Conservation (phyloP, 805 yeast species). For the Lachancea dasiensis region DNA sequence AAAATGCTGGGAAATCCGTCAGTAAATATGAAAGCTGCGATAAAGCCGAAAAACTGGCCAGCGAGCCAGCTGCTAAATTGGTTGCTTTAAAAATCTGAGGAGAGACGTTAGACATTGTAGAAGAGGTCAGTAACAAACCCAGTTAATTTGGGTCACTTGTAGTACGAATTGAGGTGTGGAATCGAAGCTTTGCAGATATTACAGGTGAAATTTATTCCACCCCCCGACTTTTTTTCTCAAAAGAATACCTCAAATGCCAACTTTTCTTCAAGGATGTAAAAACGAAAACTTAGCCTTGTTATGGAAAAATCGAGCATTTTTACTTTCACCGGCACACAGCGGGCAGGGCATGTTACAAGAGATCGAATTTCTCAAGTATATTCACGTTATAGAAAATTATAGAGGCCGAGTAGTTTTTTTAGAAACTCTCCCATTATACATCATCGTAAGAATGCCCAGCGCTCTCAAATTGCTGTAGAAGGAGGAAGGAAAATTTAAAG, state of each 20-base stretch:
- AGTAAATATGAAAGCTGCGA: conserved; percentile 19
- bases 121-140: too few species aligned
- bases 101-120: conserved; percentile 7
- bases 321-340: not conserved
- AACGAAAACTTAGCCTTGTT: too few species aligned
- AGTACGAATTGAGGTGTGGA: too few species aligned
- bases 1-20: conserved; percentile 35
- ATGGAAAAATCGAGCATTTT: not conserved
- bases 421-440: conserved; percentile 9
- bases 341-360: conserved; percentile 1
- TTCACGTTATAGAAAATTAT: conserved; percentile 6
- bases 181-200: too few species aligned
- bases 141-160: too few species aligned
- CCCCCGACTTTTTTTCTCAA: too few species aligned
- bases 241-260: too few species aligned
- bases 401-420: conserved; percentile 4
- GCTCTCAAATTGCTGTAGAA: conserved; percentile 5
- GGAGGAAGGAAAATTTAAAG: conserved; percentile 1
- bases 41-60: conserved; percentile 38
- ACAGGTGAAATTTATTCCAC: too few species aligned
- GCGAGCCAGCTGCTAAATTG: conserved; percentile 50
- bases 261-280: too few species aligned
- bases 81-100: conserved; percentile 33
- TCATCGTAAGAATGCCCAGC: conserved; percentile 12
- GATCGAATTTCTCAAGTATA: conserved; percentile 8